phyloP scores from a whole-genome alignment of 192 early-diverging fungal species.

The Podochytrium sp. region DNA sequence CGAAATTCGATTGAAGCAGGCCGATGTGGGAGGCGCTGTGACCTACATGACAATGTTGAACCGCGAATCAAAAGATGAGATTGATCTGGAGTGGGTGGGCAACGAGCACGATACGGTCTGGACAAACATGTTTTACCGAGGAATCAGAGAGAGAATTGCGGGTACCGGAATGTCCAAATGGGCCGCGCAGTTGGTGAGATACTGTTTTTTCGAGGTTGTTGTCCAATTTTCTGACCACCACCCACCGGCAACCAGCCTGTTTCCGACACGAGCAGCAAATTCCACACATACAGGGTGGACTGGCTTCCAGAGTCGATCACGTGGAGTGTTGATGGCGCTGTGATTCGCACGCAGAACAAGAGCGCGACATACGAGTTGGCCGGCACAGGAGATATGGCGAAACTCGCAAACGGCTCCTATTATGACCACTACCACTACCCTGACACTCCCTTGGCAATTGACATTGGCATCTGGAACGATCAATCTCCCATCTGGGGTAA shows the following conservation, averaged over 20 bases:
- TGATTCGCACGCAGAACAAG: slow-evolving; percentile 1
- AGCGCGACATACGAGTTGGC: slow-evolving; percentile 1
- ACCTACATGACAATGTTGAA: slow-evolving; percentile 9
- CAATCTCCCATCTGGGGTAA: neutral
- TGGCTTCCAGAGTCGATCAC: slow-evolving; percentile 23
- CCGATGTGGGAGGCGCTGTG: slow-evolving; percentile 11
- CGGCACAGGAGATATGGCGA: neutral
- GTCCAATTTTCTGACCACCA: too few relatives aligned
- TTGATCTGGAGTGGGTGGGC: slow-evolving; percentile 27
- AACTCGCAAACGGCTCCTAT: too few relatives aligned
- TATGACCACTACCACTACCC: slow-evolving; percentile 8
- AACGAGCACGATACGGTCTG: neutral
- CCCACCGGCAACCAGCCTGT: too few relatives aligned
- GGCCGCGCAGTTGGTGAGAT: too few relatives aligned
- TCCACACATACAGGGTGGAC: slow-evolving; percentile 9
- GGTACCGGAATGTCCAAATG: too few relatives aligned
- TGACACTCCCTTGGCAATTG: neutral
- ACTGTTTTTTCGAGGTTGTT: too few relatives aligned
- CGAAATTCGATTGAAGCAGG: slow-evolving; percentile 12
- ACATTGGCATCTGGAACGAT: slow-evolving; percentile 3
- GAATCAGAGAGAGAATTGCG: too few relatives aligned
- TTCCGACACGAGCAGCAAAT: too few relatives aligned
- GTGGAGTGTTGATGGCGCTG: slow-evolving; percentile 9
- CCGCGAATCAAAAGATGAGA: slow-evolving; percentile 6
- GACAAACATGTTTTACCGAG: slow-evolving; percentile 33